Percentiles rank a stretch among this genome's conserved stretches.
These are phyloP conservation scores for Candolleomyces eurysporus DNA, from an alignment of 768 basidiomycete species.

Conservation along the genomic window DNA sequence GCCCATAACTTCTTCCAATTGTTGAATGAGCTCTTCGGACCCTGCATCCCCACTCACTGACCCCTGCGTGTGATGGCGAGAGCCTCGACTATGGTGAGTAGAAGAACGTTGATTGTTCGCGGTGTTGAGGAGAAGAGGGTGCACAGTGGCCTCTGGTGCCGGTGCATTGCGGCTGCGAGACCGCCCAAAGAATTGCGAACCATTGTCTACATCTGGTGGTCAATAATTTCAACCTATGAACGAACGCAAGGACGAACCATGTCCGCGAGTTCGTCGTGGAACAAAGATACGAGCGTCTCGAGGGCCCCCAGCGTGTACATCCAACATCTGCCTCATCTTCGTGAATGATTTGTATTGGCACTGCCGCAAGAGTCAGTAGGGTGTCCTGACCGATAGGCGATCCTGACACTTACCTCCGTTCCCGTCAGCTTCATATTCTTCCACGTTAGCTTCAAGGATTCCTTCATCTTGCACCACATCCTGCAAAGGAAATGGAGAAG, in stretches of 20 bases:
- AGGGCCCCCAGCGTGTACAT: constrained; percentile 33
- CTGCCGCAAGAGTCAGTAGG: constrained; percentile 16
- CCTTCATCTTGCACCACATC: constrained; percentile 50
- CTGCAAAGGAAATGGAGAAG: constrained; percentile 23
- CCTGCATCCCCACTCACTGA: constrained; percentile 39
- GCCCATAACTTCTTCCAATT: constrained; percentile 79
- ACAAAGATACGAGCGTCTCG: constrained; percentile 50
- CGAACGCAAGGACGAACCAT: constrained; percentile 32
- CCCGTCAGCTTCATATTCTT: constrained; percentile 61
- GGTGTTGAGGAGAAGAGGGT: constrained; percentile 77
- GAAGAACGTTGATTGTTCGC: constrained; percentile 46
- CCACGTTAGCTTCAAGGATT: constrained; percentile 42
- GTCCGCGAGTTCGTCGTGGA: constrained; percentile 52
- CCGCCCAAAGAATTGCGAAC: constrained; percentile 62
- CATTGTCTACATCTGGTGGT: constrained; percentile 40
- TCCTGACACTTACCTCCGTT: constrained; percentile 44
- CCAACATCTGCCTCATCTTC: constrained; percentile 60
- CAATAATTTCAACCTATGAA: constrained; percentile 16
- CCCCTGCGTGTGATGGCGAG: constrained; percentile 54
- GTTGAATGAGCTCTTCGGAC: constrained; percentile 63
- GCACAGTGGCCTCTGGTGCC: constrained; percentile 70
- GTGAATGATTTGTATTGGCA: constrained; percentile 56
- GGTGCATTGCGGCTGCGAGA: constrained; percentile 48
- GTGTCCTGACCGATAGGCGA: background rate
- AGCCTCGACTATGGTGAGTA: constrained; percentile 41